phyloP scores from a whole-genome alignment of 331 rosid genomes.

The Malus hybrid region DNA sequence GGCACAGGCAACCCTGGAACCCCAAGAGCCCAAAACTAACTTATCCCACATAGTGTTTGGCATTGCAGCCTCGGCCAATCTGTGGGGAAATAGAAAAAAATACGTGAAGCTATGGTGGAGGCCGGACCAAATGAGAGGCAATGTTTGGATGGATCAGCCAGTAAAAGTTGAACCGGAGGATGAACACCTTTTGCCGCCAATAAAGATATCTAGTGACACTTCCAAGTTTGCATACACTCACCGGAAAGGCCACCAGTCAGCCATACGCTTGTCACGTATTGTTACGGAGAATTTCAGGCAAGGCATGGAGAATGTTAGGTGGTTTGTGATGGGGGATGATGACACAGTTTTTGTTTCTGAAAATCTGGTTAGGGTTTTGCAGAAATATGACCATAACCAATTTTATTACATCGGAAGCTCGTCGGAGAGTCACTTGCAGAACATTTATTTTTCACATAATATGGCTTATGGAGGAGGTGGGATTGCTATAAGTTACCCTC shows the following conservation, averaged over 20 bases:
- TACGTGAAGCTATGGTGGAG: conserved; percentile 71
- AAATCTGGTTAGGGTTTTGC: conserved; percentile 48
- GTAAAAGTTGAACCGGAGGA: conserved; percentile 21
- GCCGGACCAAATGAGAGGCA: conserved; percentile 51
- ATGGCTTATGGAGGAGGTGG: conserved; percentile 89
- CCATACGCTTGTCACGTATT: conserved; percentile 59
- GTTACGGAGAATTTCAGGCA: conserved; percentile 49
- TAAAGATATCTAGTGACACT: conserved; percentile 45
- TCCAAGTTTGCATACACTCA: conserved; percentile 40
- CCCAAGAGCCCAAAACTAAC: conserved; percentile 15
- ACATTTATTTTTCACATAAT: conserved; percentile 50
- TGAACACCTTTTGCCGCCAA: conserved; percentile 22
- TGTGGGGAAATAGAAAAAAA: conserved; percentile 58
- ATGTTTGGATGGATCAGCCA: conserved; percentile 55
- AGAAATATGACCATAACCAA: conserved; percentile 57
- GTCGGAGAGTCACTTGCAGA: conserved; percentile 73
- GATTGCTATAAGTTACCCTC: conserved; percentile 60
- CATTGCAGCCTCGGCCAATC: conserved; percentile 60
- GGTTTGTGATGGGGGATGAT: conserved; percentile 88
- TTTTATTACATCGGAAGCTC: conserved; percentile 66
- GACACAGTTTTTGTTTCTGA: conserved; percentile 64
- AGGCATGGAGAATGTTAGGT: conserved; percentile 42
- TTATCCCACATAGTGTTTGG: conserved; percentile 65
- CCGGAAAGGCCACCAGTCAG: conserved; percentile 47
- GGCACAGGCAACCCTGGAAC: not conserved